These are phyloP conservation scores for Pyrus bretschneideri DNA, from an alignment of 306 rosid genomes.

Conservation along the genomic window DNA sequence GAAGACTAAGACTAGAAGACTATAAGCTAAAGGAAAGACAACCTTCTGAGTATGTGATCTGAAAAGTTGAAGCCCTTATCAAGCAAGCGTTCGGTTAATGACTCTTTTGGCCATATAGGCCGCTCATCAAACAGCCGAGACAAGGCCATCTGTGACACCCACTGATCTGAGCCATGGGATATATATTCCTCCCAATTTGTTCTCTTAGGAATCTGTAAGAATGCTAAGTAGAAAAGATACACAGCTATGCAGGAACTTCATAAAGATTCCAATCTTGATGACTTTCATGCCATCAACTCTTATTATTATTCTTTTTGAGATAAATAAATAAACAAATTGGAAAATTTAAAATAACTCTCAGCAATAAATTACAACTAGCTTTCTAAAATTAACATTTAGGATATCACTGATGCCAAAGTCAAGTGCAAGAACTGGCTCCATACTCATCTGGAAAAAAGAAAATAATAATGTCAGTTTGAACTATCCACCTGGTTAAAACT, in stretches of 20 bases:
- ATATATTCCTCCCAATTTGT: conserved; percentile 84
- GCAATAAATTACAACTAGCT: background rate
- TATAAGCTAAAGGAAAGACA: background rate
- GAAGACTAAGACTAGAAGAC: background rate
- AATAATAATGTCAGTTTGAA: conserved; percentile 10
- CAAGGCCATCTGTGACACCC: conserved; percentile 74
- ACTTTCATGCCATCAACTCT: background rate
- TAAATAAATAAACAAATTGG: background rate
- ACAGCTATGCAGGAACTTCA: background rate
- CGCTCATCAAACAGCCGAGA: conserved; percentile 76
- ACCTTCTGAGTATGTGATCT: conserved; percentile 68
- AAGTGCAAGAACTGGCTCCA: conserved; percentile 76
- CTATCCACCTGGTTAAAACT: background rate
- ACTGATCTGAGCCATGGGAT: conserved; percentile 63
- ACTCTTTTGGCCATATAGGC: conserved; percentile 77
- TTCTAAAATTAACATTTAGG: conserved; percentile 29
- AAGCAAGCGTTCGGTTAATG: conserved; percentile 51
- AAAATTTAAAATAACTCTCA: background rate
- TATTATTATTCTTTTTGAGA: no score
- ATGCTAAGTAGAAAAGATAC: conserved; percentile 44
- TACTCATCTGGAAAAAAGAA: conserved; percentile 56
- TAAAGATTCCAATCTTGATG: background rate
- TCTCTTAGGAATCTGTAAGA: conserved; percentile 86
- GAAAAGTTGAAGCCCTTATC: conserved; percentile 63
- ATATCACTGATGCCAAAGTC: conserved; percentile 89